These are phyloP conservation scores for Hanseniaspora taiwanica DNA, from an alignment of 805 yeast species.

Conservation along the genomic window DNA sequence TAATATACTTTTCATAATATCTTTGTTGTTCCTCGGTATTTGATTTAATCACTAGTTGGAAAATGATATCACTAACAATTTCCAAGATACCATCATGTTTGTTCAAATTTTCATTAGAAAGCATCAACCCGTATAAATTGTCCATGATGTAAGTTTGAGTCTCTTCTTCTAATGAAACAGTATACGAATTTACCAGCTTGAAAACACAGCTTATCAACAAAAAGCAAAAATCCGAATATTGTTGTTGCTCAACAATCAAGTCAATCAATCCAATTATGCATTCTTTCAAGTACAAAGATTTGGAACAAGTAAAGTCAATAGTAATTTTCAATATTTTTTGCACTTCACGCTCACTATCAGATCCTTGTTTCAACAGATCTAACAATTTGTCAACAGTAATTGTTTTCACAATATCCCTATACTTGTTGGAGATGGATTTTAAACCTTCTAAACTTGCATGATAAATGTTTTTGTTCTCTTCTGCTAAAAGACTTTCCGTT, in stretches of 20 bases:
- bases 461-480: slow-evolving; percentile 32
- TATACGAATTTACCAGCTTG: slow-evolving; percentile 1
- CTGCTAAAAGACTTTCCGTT: slow-evolving; percentile 42
- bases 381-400: slow-evolving; percentile 19
- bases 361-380: not conserved
- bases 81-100: slow-evolving; percentile 6
- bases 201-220: slow-evolving; percentile 13
- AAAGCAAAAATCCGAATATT: slow-evolving; percentile 15
- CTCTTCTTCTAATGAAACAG: not conserved
- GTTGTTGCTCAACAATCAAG: slow-evolving; percentile 10
- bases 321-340: slow-evolving; percentile 25
- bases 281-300: slow-evolving; percentile 18
- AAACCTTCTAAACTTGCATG: slow-evolving; percentile 44
- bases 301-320: slow-evolving; percentile 22
- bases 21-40: not conserved
- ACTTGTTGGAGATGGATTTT: slow-evolving; percentile 24
- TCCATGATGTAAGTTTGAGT: slow-evolving; percentile 1
- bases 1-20: slow-evolving; percentile 2
- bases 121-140: slow-evolving; percentile 2
- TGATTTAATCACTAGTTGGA: slow-evolving; percentile 6
- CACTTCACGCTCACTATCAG: not conserved
- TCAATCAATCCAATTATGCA: slow-evolving; percentile 14
- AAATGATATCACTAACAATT: slow-evolving; percentile 4
- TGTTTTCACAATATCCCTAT: slow-evolving; percentile 32
- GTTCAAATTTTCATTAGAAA: slow-evolving; percentile 1